These are phyloP conservation scores for Lasiodiplodia sp. DNA, from an alignment of 2,329 filamentous ascomycete genomes.

Conservation along the genomic window DNA sequence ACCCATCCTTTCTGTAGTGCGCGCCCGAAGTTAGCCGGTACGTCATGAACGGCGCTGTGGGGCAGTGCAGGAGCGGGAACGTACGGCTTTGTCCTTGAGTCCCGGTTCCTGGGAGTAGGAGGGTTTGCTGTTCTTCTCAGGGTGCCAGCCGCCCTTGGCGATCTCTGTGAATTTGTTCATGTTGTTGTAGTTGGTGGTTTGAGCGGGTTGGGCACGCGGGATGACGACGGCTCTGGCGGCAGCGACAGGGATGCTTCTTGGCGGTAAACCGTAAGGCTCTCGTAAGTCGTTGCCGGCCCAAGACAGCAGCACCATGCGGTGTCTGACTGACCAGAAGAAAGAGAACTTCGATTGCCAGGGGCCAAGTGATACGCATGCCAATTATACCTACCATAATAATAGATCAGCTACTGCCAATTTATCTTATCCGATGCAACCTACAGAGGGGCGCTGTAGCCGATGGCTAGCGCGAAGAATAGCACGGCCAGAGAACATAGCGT, in stretches of 20 bases:
- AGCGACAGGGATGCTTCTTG: constrained; percentile 14
- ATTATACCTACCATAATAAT: too few species aligned
- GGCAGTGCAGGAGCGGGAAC: constrained; percentile 1
- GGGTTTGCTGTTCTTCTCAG: constrained; percentile 40
- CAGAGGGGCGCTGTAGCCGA: too few species aligned
- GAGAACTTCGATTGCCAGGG: background rate
- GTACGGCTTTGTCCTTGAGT: constrained; percentile 24
- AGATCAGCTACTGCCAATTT: background rate
- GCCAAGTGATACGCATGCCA: background rate
- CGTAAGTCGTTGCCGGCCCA: constrained; percentile 5
- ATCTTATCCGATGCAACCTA: background rate
- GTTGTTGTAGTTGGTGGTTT: constrained; percentile 27
- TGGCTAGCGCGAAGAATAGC: too few species aligned
- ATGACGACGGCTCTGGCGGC: constrained; percentile 15
- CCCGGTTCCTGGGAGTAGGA: constrained; percentile 1
- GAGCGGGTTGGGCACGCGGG: constrained; percentile 22
- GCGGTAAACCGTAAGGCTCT: background rate
- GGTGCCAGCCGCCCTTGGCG: constrained; percentile 59
- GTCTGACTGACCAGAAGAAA: background rate
- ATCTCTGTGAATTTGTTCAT: constrained; percentile 49
- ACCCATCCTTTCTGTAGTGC: constrained; percentile 62
- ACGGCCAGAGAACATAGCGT: too few species aligned
- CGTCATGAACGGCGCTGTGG: constrained; percentile 30
- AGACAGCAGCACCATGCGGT: background rate
- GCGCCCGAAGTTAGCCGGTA: constrained; percentile 28